phyloP scores from a whole-genome alignment of 163 green algal species.

The Scenedesmus sp. region DNA sequence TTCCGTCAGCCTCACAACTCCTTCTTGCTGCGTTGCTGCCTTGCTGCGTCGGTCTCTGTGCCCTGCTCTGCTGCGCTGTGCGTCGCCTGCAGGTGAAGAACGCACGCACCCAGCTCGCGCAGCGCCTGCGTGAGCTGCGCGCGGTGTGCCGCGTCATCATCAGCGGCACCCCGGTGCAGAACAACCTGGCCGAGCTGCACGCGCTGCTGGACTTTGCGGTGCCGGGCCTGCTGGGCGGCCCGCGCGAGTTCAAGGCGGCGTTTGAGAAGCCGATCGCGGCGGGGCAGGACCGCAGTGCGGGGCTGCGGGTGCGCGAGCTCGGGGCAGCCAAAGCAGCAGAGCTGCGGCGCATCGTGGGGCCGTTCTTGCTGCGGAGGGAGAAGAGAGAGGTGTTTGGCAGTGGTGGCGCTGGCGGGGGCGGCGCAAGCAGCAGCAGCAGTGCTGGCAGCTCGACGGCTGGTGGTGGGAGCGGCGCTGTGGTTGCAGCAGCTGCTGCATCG shows the following conservation, averaged over 20 bases:
- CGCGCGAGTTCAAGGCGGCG: conserved; percentile 77
- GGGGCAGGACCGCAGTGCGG: conserved; percentile 70
- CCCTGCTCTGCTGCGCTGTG: neutral
- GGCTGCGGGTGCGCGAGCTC: conserved; percentile 66
- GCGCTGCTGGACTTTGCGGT: conserved; percentile 91
- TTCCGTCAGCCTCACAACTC: too few relatives aligned
- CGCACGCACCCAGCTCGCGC: conserved; percentile 85
- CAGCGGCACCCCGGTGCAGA: conserved; percentile 94
- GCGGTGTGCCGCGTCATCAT: conserved; percentile 85
- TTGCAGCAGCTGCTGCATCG: conserved; percentile 8
- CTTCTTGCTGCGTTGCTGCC: too few relatives aligned
- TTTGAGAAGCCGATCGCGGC: conserved; percentile 79
- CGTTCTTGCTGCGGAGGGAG: conserved; percentile 92
- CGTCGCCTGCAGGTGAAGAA: conserved; percentile 89
- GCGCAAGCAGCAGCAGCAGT: neutral
- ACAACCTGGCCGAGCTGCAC: conserved; percentile 95
- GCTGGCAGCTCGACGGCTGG: neutral
- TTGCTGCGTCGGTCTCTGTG: too few relatives aligned
- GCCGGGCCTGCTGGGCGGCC: conserved; percentile 84
- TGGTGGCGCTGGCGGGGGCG: neutral
- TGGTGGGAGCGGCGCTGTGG: neutral
- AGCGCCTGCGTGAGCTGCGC: conserved; percentile 79
- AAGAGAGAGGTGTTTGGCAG: conserved; percentile 85
- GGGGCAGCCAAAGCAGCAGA: conserved; percentile 70
- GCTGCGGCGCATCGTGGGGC: conserved; percentile 78